phyloP scores from a whole-genome alignment of 23 red algal genomes.

The Pyropia yezoensis region DNA sequence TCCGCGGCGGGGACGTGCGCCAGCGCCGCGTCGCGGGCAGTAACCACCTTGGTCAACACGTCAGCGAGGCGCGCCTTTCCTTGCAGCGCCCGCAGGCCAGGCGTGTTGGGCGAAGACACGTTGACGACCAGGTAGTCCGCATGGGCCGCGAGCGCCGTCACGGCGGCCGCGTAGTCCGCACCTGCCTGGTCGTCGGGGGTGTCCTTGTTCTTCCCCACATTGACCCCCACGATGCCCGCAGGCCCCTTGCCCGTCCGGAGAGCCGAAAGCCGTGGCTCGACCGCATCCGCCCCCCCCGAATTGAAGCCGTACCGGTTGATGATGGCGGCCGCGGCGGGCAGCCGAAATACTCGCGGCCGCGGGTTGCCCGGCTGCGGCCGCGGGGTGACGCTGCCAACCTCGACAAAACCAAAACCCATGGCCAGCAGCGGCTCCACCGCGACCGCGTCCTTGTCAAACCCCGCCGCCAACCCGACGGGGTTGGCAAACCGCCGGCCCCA shows the following conservation, averaged over 20 bases:
- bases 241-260: constrained; percentile 19
- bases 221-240: constrained; percentile 68
- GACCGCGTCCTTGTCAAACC: constrained; percentile 92
- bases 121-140: constrained; percentile 95
- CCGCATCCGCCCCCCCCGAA: constrained; percentile 37
- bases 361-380: constrained; percentile 73
- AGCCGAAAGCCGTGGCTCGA: constrained; percentile 12
- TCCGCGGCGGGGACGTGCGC: constrained; percentile 4
- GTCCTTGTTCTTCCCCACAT: constrained; percentile 85
- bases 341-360: constrained; percentile 75
- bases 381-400: constrained; percentile 88
- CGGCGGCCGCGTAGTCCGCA: constrained; percentile 49
- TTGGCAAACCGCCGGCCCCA: constrained; percentile 62
- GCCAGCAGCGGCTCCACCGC: constrained; percentile 62
- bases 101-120: constrained; percentile 91
- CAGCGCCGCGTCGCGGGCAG: constrained; percentile 27
- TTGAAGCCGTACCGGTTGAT: constrained; percentile 97
- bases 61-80: constrained; percentile 13
- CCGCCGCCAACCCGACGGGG: constrained; percentile 83
- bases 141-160: constrained; percentile 40
- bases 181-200: constrained; percentile 50
- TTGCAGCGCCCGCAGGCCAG: constrained; percentile 79
- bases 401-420: constrained; percentile 81
- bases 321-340: constrained; percentile 54
- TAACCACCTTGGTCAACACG: constrained; percentile 41